These are phyloP conservation scores for Tubosaeta brunneosetosa DNA, from an alignment of 768 basidiomycete species.

Conservation along the genomic window DNA sequence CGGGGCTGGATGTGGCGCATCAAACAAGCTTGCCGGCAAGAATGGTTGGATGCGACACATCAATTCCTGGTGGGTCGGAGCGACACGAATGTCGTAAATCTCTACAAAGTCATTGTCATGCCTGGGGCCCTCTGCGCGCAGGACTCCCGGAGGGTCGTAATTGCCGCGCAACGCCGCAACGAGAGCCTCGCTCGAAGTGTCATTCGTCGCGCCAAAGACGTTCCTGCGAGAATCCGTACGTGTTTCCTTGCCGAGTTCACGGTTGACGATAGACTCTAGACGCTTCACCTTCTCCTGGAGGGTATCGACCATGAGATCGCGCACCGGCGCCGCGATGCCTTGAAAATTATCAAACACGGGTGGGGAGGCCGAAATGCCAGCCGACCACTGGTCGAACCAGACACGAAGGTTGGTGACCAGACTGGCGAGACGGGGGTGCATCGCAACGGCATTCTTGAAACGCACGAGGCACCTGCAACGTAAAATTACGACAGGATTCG, in stretches of 20 bases:
- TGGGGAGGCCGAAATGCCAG: conserved; percentile 34
- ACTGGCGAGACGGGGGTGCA: conserved; percentile 39
- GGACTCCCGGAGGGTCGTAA: conserved; percentile 54
- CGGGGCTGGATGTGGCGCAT: conserved; percentile 60
- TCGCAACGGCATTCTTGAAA: conserved; percentile 51
- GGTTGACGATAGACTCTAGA: conserved; percentile 43
- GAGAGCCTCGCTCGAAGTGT: conserved; percentile 32
- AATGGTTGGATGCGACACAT: conserved; percentile 45
- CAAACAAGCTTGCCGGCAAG: conserved; percentile 55
- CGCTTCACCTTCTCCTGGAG: conserved; percentile 31
- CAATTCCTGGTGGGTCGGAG: conserved; percentile 68
- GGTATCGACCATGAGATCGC: conserved; percentile 32
- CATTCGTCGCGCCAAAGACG: neutral
- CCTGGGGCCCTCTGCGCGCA: conserved; percentile 47
- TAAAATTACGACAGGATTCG: conserved; percentile 13
- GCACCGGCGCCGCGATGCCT: conserved; percentile 21
- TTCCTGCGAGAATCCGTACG: conserved; percentile 15
- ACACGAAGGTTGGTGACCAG: conserved; percentile 39
- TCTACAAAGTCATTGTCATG: conserved; percentile 66
- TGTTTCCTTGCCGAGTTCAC: conserved; percentile 41
- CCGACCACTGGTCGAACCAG: conserved; percentile 49
- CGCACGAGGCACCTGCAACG: conserved; percentile 47
- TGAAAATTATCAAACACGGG: conserved; percentile 46
- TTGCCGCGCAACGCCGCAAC: conserved; percentile 34
- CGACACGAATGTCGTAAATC: conserved; percentile 57